These are phyloP conservation scores for Nannizziopsis arthrosporioides DNA, from an alignment of 2,329 filamentous ascomycete genomes.

Conservation along the genomic window DNA sequence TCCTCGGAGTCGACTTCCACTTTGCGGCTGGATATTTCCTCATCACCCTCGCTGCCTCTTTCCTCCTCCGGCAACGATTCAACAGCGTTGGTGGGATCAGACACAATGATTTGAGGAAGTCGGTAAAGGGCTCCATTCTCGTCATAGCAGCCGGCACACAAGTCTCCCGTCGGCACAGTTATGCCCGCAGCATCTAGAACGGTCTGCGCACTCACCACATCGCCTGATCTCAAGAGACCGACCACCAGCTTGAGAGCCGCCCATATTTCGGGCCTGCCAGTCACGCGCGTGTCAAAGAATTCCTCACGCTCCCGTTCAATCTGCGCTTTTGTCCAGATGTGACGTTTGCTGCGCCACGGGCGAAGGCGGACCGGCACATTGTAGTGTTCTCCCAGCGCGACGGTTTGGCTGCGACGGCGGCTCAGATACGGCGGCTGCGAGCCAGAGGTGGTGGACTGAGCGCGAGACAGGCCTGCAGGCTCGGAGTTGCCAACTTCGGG, in stretches of 20 bases:
- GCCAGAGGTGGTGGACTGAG: slow-evolving; percentile 12
- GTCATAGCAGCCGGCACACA: slow-evolving; percentile 63
- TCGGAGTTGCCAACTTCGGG: slow-evolving; percentile 10
- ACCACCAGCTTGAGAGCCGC: slow-evolving; percentile 57
- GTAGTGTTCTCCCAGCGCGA: slow-evolving; percentile 47
- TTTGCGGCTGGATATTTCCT: slow-evolving; percentile 24
- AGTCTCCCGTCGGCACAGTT: slow-evolving; percentile 59
- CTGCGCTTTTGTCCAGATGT: slow-evolving; percentile 56
- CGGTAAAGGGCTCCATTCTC: slow-evolving; percentile 57
- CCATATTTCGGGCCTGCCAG: slow-evolving; percentile 69
- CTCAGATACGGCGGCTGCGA: slow-evolving; percentile 9
- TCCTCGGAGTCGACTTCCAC: slow-evolving; percentile 32
- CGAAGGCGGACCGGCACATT: slow-evolving; percentile 57
- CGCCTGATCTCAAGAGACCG: slow-evolving; percentile 53
- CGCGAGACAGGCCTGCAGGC: slow-evolving; percentile 11
- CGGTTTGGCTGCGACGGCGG: slow-evolving; percentile 15
- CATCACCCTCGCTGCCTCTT: slow-evolving; percentile 19
- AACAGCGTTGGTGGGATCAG: slow-evolving; percentile 42
- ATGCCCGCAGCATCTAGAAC: slow-evolving; percentile 69
- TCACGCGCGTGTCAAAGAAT: slow-evolving; percentile 85
- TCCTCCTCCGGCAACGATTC: slow-evolving; percentile 1
- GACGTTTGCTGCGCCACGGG: slow-evolving; percentile 52
- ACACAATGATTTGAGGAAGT: slow-evolving; percentile 56
- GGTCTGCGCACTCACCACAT: slow-evolving; percentile 60
- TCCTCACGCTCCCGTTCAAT: slow-evolving; percentile 62